These are phyloP conservation scores for Podaxis rugospora DNA, from an alignment of 768 basidiomycete species.

Conservation along the genomic window DNA sequence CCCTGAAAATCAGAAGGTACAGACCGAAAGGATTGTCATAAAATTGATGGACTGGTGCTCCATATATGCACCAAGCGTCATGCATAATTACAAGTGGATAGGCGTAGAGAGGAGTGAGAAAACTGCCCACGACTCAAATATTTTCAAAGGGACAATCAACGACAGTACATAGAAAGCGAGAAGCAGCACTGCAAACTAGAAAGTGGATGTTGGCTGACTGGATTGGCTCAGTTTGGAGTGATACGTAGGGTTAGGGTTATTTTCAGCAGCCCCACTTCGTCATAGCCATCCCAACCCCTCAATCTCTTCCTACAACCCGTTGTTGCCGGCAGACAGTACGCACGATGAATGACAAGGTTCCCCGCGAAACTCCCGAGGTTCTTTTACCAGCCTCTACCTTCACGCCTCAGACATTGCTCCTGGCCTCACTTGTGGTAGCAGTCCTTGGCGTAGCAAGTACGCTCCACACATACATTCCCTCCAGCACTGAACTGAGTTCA, in stretches of 20 bases:
- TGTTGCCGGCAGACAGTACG: neutral
- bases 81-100: too few species aligned
- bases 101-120: too few species aligned
- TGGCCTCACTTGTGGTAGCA: conserved; percentile 41
- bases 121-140: too few species aligned
- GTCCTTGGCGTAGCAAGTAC: conserved; percentile 38
- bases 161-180: too few species aligned
- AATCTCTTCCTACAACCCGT: neutral
- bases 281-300: neutral
- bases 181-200: too few species aligned
- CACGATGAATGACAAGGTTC: conserved; percentile 13
- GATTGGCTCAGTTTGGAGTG: too few species aligned
- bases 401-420: conserved; percentile 31
- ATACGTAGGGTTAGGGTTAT: neutral
- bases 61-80: too few species aligned
- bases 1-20: too few species aligned
- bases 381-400: conserved; percentile 29
- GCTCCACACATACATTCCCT: conserved; percentile 17
- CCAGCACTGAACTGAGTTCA: neutral
- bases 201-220: too few species aligned
- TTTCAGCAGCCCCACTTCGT: neutral
- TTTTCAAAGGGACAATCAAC: too few species aligned
- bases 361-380: conserved; percentile 30
- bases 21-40: too few species aligned
- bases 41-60: too few species aligned